Base-by-base conservation (phyloP, 257 asterid genomes). In the Solanum ahanhuiri region DNA sequence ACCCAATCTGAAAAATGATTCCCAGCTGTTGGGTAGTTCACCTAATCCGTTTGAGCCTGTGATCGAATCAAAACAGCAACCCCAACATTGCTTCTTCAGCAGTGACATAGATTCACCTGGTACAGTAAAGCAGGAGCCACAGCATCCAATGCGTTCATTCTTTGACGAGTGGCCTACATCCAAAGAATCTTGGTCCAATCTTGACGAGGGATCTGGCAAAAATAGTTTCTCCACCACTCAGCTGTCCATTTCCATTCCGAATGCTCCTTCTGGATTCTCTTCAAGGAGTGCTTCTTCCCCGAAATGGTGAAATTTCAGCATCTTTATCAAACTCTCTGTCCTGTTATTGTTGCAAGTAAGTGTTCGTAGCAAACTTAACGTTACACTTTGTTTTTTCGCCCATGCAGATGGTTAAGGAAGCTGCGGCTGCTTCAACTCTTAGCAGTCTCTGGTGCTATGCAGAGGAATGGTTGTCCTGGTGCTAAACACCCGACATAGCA, bases 161-260 rank as follows among this genome's bases (percentile, higher is more conserved):
- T 96, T 96, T 34, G 93, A 94, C 12, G 98, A 96, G 90, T 94
- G 98, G 97, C 98, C 99, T 11, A 91, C 94, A 12, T 82, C 94
- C 34, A 95, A 94, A 87, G 98, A 93, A 86, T 91, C 98, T 17
- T 95, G 98, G 99, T 93, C 34, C 34, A 31, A 31, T 31, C 93
- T 95, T 2, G 94, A 93, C 18, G 93, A 88, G 37, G 95, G 91
- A 39, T 88, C 93, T 39, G 87, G 90, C 91, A 93, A 91, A 86
- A 48, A 81, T 81, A 81, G 17, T 48, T 81, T 81, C 67, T 81
- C 84, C 43, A 28, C 67, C 67, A 93, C 98, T 70, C 98, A 94
- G 91, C 93, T 96, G 30, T 95, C 99, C 58, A 96, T 96, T 48
- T 96, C 98, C 84, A 94, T 92, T 71, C 96, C 98, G 1, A 92